Evolutionary conservation across 2,329 filamentous ascomycete genomes (phyloP).

Genomic region (Trichoderma sp.): DNA sequence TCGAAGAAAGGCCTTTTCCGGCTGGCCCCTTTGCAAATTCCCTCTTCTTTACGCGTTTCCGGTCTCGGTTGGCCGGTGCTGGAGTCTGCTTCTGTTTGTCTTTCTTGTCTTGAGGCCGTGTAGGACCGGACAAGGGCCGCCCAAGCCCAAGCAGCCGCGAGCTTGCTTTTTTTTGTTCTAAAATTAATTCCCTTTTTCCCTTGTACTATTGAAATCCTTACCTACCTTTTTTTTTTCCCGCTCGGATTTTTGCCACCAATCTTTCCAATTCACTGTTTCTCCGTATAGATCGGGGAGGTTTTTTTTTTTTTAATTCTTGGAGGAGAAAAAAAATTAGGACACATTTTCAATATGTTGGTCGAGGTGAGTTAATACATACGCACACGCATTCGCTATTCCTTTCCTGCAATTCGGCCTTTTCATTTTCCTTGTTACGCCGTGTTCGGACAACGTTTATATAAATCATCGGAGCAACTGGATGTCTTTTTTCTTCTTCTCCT

Average conservation of each 20-base stretch:
- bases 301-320: background rate
- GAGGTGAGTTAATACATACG: constrained; percentile 40
- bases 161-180: background rate
- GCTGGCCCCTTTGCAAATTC: background rate
- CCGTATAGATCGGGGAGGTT: constrained; percentile 4
- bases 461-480: background rate
- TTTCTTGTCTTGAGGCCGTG: constrained; percentile 3
- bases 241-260: constrained; percentile 25
- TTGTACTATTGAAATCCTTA: constrained; percentile 22
- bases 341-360: constrained; percentile 40
- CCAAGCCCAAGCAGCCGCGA: background rate
- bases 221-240: constrained; percentile 4
- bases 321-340: constrained; percentile 6
- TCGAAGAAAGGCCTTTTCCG: background rate
- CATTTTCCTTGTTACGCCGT: background rate
- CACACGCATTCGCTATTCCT: constrained; percentile 14
- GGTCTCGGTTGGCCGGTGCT: constrained; percentile 2
- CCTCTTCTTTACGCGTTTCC: background rate
- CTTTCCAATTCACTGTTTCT: constrained; percentile 10
- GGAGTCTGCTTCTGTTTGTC: background rate
- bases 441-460: constrained; percentile 15
- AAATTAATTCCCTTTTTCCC: constrained; percentile 12
- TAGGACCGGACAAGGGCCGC: constrained; percentile 10
- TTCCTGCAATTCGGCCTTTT: background rate
- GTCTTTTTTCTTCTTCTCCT: background rate